Base-by-base conservation (phyloP, 805 yeast genomes). In the Kuraishia cidri region DNA sequence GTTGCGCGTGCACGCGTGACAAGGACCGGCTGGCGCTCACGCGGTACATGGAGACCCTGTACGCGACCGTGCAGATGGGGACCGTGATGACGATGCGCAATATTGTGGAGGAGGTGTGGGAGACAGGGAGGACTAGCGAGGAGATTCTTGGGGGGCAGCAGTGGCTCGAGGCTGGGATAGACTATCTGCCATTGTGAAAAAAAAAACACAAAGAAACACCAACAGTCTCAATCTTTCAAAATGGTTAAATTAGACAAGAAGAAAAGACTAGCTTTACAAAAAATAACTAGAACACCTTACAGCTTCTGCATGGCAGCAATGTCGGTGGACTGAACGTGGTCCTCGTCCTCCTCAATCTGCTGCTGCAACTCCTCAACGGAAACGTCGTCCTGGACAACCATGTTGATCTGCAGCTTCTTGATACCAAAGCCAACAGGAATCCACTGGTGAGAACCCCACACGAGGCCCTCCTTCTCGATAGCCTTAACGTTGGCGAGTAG, bases 391-490 rank as follows among this genome's bases (percentile, higher is more conserved):
- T 92, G 97, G 51, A 92, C 81, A 61, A 92, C 98, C 70, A 82
- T 69, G 88, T 88, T 90, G 69, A 92, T 84, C 76, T 92, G 98
- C 64, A 92, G 79, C 78, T 92, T 92, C 83, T 85, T 85, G 77
- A 92, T 90, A 79, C 99, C 99, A 81, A 75, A 92, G 68, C 98
- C 99, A 57, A 92, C 94, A 60, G 96, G 92, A 53, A 92, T 73
- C 72, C 79, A 87, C 71, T 81, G 88, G 76, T 72, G 80, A 56
- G 88, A 96, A 84, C 99, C 99, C 98, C 98, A 92, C 47, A 65
- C 67, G 60, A 92, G 79, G 79, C 99, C 99, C 30, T 92, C 98
- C 69, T 64, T 65, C 62, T 77, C 84, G 52, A 90, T 66, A 51
- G 73, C 58, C 77, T 86, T 88, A 58, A 87, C 96, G 66, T 77